Base-by-base conservation (phyloP, 2,329 filamentous ascomycete species). In the Volutella citrinella region DNA sequence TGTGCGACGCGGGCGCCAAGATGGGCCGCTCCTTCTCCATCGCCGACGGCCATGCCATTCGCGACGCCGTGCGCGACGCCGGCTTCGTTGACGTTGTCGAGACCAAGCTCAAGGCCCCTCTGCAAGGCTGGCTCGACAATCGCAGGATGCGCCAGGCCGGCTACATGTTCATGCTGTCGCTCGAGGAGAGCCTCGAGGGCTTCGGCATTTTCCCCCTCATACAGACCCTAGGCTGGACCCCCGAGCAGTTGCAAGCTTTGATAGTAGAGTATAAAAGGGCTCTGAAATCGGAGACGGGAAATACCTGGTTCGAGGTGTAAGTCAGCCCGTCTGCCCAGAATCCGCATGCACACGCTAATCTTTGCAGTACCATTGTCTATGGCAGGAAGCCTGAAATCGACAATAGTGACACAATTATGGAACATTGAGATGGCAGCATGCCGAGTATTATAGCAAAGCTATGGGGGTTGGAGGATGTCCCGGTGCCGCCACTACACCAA, bases 61-160 rank as follows among this genome's bases (percentile, higher is more conserved):
- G 42, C 4, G 37, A 52, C 10, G 36, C 40, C 14, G 43, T 55
- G 17, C 32, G 35, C 10, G 48, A 46, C 4, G 53, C 59, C 0
- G 64, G 64, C 0, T 68, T 65, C 33, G 43, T 55, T 7, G 54
- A 66, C 19, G 40, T 68, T 0, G 40, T 38, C 0, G 52, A 62
- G 32, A 46, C 45, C 6, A 49, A 46, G n/a, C 51, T 57, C 40
- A 62, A 67, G 39, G 51, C 66, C 3, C 69, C 70, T 0, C 53
- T 66, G 1, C 64, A 63, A 26, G 48, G 44, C 0, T 74, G 70
- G 70, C 56, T 68, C 0, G 60, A 52, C n/a, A 61, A 72, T 16
- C 47, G 54, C 1, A 60, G 56, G 10, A 56, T 68, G 15, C 69
- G 66, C 39, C 59, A 66, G 35, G 56, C 69, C 28, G 70, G 50